Base-by-base conservation (phyloP, 2,329 filamentous ascomycete species). In the Trichoderma cornu-damae region DNA sequence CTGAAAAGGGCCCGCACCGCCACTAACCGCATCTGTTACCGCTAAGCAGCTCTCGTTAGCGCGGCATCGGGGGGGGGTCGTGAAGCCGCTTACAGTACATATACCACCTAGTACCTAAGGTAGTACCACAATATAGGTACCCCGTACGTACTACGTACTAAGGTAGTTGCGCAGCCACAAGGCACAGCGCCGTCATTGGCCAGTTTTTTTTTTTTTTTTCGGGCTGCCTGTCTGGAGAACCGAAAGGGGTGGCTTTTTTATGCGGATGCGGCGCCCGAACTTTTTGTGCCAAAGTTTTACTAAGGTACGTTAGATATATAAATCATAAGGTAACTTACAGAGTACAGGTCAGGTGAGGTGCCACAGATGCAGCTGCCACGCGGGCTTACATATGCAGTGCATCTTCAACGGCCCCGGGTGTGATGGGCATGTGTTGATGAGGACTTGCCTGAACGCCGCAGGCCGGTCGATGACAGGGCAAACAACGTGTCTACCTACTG, bases 121-220 rank as follows among this genome's bases (percentile, higher is more conserved):
- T n/a, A n/a, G n/a, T n/a, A n/a, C n/a, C n/a, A n/a, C n/a, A n/a
- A n/a, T n/a, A n/a, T n/a, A n/a, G n/a, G n/a, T n/a, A n/a, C n/a
- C n/a, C n/a, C n/a, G n/a, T n/a, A n/a, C n/a, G n/a, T n/a, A n/a
- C n/a, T n/a, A n/a, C n/a, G n/a, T n/a, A n/a, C n/a, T n/a, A n/a
- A n/a, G n/a, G n/a, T 43, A 47, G 22, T 16, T n/a, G 40, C 51
- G 51, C 51, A 55, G 51, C 42, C 42, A 55, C 51, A 14, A 42
- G 51, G 51, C 42, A 55, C 51, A 14, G 51, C 51, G 22, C 20
- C 20, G 20, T 20, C 38, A 53, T 53, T 44, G 50, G 50, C 50
- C n/a, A 12, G 16, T 11, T 20, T n/a, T n/a, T n/a, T n/a, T n/a
- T n/a, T n/a, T n/a, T n/a, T n/a, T n/a, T n/a, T n/a, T n/a, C n/a